Evolutionary conservation across 495 filamentous ascomycete genomes (phyloP).

Genomic region (Beverwykella pulmonaria): DNA sequence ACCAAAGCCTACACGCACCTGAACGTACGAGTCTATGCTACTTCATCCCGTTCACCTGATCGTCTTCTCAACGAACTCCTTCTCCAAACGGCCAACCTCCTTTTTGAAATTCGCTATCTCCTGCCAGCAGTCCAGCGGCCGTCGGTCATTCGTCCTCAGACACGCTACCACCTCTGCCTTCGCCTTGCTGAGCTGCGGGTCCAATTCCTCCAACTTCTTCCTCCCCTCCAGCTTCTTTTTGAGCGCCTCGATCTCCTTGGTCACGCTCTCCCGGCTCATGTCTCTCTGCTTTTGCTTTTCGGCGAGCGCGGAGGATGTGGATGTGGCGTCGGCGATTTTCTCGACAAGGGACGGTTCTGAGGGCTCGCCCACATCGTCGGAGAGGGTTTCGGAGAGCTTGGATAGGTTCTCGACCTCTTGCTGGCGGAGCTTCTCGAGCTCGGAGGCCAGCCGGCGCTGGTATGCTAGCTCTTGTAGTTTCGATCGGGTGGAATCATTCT

Average conservation of each 20-base stretch:
- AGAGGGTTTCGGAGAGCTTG: slow-evolving; percentile 59
- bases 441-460: slow-evolving; percentile 80
- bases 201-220: slow-evolving; percentile 67
- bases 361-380: slow-evolving; percentile 39
- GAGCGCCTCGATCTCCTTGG: slow-evolving; percentile 73
- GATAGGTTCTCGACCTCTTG: slow-evolving; percentile 60
- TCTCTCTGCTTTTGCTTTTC: slow-evolving; percentile 49
- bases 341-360: slow-evolving; percentile 43
- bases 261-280: slow-evolving; percentile 56
- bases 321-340: slow-evolving; percentile 51
- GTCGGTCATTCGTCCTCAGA: slow-evolving; percentile 79
- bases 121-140: slow-evolving; percentile 92
- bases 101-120: slow-evolving; percentile 89
- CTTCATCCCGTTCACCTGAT: slow-evolving; percentile 46
- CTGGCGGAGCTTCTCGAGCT: slow-evolving; percentile 74
- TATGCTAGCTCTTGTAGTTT: slow-evolving; percentile 84
- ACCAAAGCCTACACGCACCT: not conserved
- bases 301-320: slow-evolving; percentile 51
- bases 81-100: slow-evolving; percentile 83
- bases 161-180: slow-evolving; percentile 78
- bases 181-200: slow-evolving; percentile 71
- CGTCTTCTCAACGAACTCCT: slow-evolving; percentile 82
- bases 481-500: slow-evolving; percentile 86
- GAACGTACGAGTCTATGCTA: not conserved
- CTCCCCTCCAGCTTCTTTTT: slow-evolving; percentile 72